Evolutionary conservation across 441 rosid genomes (phyloP).

Genomic region (Dalechampia spathulata): DNA sequence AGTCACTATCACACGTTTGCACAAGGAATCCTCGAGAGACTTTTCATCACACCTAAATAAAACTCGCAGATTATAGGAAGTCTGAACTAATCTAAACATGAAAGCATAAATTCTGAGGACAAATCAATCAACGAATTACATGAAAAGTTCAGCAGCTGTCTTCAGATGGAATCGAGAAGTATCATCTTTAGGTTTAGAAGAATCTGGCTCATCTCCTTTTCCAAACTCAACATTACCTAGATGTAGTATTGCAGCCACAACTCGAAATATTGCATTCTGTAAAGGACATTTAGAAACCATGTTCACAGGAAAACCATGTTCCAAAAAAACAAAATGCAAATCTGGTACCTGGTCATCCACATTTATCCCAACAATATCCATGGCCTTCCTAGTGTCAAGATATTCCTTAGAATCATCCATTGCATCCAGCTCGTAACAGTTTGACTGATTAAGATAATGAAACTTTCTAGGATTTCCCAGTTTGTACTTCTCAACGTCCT

Average conservation of each 20-base stretch:
- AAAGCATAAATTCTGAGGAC: slow-evolving; percentile 2
- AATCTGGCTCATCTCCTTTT: slow-evolving; percentile 74
- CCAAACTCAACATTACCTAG: slow-evolving; percentile 82
- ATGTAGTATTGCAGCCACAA: slow-evolving; percentile 96
- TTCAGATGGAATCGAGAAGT: slow-evolving; percentile 66
- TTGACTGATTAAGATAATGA: slow-evolving; percentile 79
- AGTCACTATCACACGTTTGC: slow-evolving; percentile 90
- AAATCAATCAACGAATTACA: slow-evolving; percentile 31
- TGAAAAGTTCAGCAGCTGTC: slow-evolving; percentile 78
- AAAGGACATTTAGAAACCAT: slow-evolving; percentile 18
- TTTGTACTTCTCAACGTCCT: slow-evolving; percentile 42
- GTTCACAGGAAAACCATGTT: background rate
- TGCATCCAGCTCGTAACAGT: slow-evolving; percentile 53
- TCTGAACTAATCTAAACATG: slow-evolving; percentile 10
- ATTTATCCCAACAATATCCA: slow-evolving; percentile 78
- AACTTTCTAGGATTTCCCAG: slow-evolving; percentile 59
- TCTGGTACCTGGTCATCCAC: slow-evolving; percentile 58
- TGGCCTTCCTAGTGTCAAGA: slow-evolving; percentile 65
- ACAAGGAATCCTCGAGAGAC: slow-evolving; percentile 74
- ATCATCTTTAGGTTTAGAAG: slow-evolving; percentile 76
- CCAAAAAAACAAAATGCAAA: slow-evolving; percentile 9
- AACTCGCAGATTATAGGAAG: slow-evolving; percentile 16
- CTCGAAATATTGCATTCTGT: slow-evolving; percentile 85
- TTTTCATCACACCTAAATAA: slow-evolving; percentile 77
- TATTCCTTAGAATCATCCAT: slow-evolving; percentile 69